These are phyloP conservation scores for Claviceps sorghi DNA, from an alignment of 2,329 filamentous ascomycete species.

Conservation along the genomic window DNA sequence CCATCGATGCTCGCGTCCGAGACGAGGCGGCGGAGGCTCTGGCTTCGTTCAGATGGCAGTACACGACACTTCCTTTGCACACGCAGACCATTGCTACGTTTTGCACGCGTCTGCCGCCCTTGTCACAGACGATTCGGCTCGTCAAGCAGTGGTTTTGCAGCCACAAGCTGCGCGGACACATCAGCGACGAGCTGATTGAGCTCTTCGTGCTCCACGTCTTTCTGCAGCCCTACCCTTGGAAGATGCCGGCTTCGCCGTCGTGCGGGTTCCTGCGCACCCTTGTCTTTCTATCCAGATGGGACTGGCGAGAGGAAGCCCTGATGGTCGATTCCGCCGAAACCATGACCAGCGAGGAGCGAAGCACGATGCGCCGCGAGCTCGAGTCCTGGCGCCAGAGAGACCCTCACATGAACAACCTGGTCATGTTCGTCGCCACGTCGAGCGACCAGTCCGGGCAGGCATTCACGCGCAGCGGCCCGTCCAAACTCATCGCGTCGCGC, in stretches of 20 bases:
- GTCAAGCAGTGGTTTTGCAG: constrained; percentile 79
- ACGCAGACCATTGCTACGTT: constrained; percentile 69
- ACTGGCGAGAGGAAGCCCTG: constrained; percentile 75
- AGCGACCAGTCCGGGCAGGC: constrained; percentile 63
- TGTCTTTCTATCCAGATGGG: constrained; percentile 70
- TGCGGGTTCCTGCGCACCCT: constrained; percentile 74
- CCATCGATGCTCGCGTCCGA: constrained; percentile 46
- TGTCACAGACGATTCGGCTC: constrained; percentile 72
- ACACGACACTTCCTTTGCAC: constrained; percentile 59
- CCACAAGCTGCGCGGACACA: constrained; percentile 65
- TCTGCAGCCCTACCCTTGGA: constrained; percentile 68
- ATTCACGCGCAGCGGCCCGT: constrained; percentile 59
- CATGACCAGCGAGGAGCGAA: constrained; percentile 45
- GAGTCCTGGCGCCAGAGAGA: constrained; percentile 80
- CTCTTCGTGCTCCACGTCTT: constrained; percentile 68
- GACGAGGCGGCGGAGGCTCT: constrained; percentile 58
- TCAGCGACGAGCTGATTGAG: constrained; percentile 71
- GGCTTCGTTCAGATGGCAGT: constrained; percentile 55
- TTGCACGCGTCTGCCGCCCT: constrained; percentile 62
- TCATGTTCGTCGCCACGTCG: constrained; percentile 68
- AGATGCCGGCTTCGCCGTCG: constrained; percentile 57
- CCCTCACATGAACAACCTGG: constrained; percentile 70
- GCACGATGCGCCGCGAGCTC: constrained; percentile 54
- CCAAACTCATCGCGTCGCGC: constrained; percentile 69
- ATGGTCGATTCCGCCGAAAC: constrained; percentile 56